phyloP scores from a whole-genome alignment of 2,329 filamentous ascomycete species.

The Cladosporium austrohemisphaericum region DNA sequence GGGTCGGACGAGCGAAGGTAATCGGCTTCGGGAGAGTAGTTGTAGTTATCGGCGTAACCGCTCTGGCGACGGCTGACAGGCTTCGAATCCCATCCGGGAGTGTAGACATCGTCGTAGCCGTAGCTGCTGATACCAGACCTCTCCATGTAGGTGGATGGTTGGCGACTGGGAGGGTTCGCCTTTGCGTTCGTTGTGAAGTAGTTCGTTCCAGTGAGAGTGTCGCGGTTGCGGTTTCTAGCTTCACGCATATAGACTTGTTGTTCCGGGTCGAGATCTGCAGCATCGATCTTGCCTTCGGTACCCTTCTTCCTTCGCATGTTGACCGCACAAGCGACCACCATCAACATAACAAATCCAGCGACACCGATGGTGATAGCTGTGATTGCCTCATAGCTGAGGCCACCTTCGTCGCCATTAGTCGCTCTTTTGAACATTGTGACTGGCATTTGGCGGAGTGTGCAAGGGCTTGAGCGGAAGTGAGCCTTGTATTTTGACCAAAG shows the following conservation, averaged over 20 bases:
- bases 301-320: conserved; percentile 10
- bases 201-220: conserved; percentile 12
- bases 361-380: conserved; percentile 12
- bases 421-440: conserved; percentile 2
- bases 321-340: conserved; percentile 12
- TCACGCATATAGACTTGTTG: conserved; percentile 15
- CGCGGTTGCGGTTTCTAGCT: conserved; percentile 12
- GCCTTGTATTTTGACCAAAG: not conserved
- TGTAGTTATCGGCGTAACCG: not conserved
- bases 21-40: not conserved
- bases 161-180: conserved; percentile 3
- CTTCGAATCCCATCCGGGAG: conserved; percentile 9
- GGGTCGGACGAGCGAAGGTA: not conserved
- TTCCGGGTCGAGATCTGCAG: conserved; percentile 10
- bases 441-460: not conserved
- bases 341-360: conserved; percentile 13
- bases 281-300: not conserved
- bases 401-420: conserved; percentile 1
- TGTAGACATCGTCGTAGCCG: conserved; percentile 10
- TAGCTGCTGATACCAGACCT: conserved; percentile 9
- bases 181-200: conserved; percentile 6
- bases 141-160: conserved; percentile 8
- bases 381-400: conserved; percentile 14
- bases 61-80: conserved; percentile 3
- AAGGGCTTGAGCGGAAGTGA: not conserved